phyloP scores from a whole-genome alignment of 2,329 filamentous ascomycete genomes.

The Talaromyces funiculosus region DNA sequence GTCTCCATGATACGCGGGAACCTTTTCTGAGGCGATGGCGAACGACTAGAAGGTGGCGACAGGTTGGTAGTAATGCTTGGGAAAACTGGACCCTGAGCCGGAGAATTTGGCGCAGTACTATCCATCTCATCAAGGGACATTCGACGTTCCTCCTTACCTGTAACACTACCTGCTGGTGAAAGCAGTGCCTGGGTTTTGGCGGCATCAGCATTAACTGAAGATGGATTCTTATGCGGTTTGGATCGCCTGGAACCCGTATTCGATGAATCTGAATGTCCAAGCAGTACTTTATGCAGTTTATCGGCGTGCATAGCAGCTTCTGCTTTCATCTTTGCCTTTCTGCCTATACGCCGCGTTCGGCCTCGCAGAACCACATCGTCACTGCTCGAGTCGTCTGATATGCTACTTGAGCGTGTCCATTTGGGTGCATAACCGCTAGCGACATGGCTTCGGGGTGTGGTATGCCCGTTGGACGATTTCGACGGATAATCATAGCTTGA shows the following conservation, averaged over 20 bases:
- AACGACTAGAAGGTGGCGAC: conserved; percentile 58
- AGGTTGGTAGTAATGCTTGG: conserved; percentile 58
- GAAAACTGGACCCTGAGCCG: conserved; percentile 41
- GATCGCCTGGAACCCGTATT: conserved; percentile 3
- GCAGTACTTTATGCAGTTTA: conserved; percentile 1
- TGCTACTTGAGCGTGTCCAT: conserved; percentile 47
- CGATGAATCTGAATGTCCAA: conserved; percentile 11
- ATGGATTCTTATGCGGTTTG: background rate
- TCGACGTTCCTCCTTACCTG: conserved; percentile 27
- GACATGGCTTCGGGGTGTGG: conserved; percentile 23
- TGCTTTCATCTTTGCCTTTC: conserved; percentile 8
- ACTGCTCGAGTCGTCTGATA: conserved; percentile 56
- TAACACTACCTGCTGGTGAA: conserved; percentile 48
- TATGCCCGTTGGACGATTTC: conserved; percentile 53
- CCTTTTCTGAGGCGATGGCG: conserved; percentile 58
- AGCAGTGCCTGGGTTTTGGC: conserved; percentile 26
- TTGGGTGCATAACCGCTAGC: conserved; percentile 45
- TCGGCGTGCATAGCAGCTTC: conserved; percentile 12
- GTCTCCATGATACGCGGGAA: conserved; percentile 37
- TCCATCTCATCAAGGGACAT: conserved; percentile 37
- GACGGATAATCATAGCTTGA: conserved; percentile 53
- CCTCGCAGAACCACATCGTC: conserved; percentile 18
- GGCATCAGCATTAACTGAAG: conserved; percentile 41
- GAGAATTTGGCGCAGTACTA: conserved; percentile 41
- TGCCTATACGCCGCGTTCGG: conserved; percentile 13